Evolutionary conservation across 352 stramenopile genomes (phyloP), one percentile per base, ranked within the genome.

Genomic region (Globisporangium abappressorium): DNA sequence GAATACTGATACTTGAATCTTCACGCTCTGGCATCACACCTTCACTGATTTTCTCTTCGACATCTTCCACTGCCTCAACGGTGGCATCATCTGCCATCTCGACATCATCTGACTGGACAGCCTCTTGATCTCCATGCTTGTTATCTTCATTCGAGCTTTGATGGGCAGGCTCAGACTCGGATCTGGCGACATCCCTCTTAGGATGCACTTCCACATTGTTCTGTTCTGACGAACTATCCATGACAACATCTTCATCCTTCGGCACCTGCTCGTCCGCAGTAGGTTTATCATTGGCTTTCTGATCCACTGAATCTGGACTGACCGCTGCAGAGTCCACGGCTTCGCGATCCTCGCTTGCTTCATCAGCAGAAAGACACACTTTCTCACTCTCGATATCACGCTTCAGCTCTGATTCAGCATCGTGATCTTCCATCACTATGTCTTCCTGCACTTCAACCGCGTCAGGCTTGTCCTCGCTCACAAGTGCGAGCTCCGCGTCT

Each of bases 161-260:
- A n/a, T 30, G 15, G 24, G 5, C 11, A 18, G 15, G 14, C 41
- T 55, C 24, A 28, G 38, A 5, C 36, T 20, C 22, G 24, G 34
- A 36, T 61, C 26, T 22, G 30, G 38, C 18, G 38, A 24, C 38
- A 56, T 41, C 24, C 5, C 18, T 43, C 20, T 54, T 38, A 0
- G 18, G 15, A 41, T 64, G 20, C 38, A 54, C 20, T 30, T 55
- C n/a, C 14, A 22, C 3, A n/a, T 55, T 38, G 20, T 41, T n/a
- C 7, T 12, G 36, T n/a, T 41, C 38, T 5, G 41, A 64, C 4
- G 38, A 38, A 54, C 24, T 54, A 14, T 55, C 22, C 38, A 64
- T 55, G 6, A 41, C 38, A 55, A n/a, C 26, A 56, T 64, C 58
- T 41, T 22, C 58, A 20, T 53, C 57, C 18, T 59, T 24, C 54